Evolutionary conservation across 768 basidiomycete species (phyloP).

Genomic region (Amanita pallidorosea): DNA sequence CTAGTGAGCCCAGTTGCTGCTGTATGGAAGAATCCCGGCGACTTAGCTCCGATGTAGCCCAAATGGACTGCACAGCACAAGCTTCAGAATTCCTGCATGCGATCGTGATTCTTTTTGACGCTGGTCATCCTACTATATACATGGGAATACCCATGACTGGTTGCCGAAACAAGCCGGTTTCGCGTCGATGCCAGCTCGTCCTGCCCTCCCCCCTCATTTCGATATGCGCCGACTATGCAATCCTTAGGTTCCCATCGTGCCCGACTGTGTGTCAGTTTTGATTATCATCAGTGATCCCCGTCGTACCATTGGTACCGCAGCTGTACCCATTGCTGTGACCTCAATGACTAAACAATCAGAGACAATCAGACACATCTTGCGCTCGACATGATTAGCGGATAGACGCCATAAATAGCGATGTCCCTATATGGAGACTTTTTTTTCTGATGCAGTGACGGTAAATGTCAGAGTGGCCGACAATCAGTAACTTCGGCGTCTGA

Average conservation of each 20-base stretch:
- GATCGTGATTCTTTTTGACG: not conserved
- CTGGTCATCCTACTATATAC: not conserved
- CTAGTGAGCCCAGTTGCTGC: too few relatives aligned
- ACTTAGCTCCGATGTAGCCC: conserved; percentile 11
- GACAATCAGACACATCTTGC: not conserved
- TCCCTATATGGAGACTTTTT: not conserved
- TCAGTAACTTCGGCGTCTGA: not conserved
- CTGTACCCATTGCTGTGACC: not conserved
- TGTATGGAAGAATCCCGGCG: conserved; percentile 5
- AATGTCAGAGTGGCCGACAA: conserved; percentile 1
- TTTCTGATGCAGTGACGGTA: not conserved
- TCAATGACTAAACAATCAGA: not conserved
- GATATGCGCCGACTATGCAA: not conserved
- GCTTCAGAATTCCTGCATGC: conserved; percentile 3
- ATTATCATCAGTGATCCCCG: not conserved
- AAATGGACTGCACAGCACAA: conserved; percentile 5
- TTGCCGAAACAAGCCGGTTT: conserved; percentile 2
- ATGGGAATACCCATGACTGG: not conserved
- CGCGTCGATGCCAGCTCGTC: not conserved
- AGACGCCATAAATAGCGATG: not conserved
- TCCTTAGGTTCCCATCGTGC: not conserved
- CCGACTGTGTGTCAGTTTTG: not conserved
- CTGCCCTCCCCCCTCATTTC: not conserved
- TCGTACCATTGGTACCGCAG: not conserved
- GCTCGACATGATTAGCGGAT: not conserved